Percentiles rank a stretch among this genome's conserved stretches.
phyloP scores from a whole-genome alignment of 441 rosid genomes.

The Omphalea diandra region DNA sequence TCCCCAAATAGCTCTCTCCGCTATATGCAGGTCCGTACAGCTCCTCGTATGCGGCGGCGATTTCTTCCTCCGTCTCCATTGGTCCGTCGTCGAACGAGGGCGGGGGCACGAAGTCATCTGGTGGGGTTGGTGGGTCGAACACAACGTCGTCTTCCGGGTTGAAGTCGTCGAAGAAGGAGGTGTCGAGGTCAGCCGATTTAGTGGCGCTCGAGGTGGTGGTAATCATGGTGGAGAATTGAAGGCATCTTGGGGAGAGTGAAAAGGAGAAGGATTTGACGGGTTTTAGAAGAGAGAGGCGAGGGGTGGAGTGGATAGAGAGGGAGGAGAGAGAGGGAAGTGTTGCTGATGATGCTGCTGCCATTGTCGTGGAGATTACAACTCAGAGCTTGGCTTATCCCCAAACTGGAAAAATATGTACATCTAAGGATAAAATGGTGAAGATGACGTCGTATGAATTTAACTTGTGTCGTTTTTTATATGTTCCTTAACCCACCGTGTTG shows the following conservation, averaged over 20 bases:
- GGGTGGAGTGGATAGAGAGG: slow-evolving; percentile 20
- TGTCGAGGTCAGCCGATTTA: slow-evolving; percentile 41
- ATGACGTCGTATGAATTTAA: not conserved
- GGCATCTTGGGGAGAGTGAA: slow-evolving; percentile 24
- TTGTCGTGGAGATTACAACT: not conserved
- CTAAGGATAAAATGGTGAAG: slow-evolving; percentile 1
- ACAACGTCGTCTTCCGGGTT: slow-evolving; percentile 40
- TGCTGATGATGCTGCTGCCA: slow-evolving; percentile 23
- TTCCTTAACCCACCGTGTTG: too few relatives aligned
- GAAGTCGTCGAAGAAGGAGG: slow-evolving; percentile 50
- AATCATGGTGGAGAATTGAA: not conserved
- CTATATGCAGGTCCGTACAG: slow-evolving; percentile 77
- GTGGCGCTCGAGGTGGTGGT: too few relatives aligned
- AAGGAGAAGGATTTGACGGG: slow-evolving; percentile 13
- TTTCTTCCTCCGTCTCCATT: slow-evolving; percentile 65
- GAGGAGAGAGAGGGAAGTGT: slow-evolving; percentile 41
- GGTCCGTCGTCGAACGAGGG: slow-evolving; percentile 76
- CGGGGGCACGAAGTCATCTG: slow-evolving; percentile 52
- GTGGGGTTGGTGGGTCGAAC: slow-evolving; percentile 67
- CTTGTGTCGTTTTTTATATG: too few relatives aligned
- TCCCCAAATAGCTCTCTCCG: slow-evolving; percentile 61
- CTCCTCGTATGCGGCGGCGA: slow-evolving; percentile 75
- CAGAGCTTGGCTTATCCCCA: slow-evolving; percentile 25
- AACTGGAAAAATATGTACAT: not conserved
- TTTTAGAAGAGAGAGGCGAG: slow-evolving; percentile 25